These are phyloP conservation scores for Neotropicomus parvogracilis DNA, from an alignment of 1,284 basidiomycete species.

Conservation along the genomic window DNA sequence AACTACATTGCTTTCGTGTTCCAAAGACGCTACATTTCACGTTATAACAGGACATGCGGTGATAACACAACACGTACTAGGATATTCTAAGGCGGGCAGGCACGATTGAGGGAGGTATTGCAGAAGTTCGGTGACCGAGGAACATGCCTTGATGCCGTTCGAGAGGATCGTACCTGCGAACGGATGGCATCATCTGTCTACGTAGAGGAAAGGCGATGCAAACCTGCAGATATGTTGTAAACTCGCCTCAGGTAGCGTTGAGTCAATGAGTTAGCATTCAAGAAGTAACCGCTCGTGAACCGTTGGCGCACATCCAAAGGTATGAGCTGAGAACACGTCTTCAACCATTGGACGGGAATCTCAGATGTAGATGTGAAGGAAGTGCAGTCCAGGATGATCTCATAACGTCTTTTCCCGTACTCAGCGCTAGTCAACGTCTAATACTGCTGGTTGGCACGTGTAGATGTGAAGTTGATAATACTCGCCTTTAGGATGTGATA, in stretches of 20 bases:
- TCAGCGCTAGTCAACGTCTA: slow-evolving; percentile 42
- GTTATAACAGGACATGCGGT: slow-evolving; percentile 7
- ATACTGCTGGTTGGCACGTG: not conserved
- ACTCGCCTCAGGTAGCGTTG: slow-evolving; percentile 73
- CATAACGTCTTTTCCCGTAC: slow-evolving; percentile 54
- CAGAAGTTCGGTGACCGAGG: slow-evolving; percentile 56
- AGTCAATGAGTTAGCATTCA: slow-evolving; percentile 78
- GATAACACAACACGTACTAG: slow-evolving; percentile 42
- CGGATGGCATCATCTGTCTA: not conserved
- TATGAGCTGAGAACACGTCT: slow-evolving; percentile 74
- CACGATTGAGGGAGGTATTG: slow-evolving; percentile 50
- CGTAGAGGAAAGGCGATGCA: slow-evolving; percentile 16
- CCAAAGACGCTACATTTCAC: slow-evolving; percentile 46
- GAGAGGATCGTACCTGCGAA: slow-evolving; percentile 53
- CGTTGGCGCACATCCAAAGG: slow-evolving; percentile 63
- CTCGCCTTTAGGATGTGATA: slow-evolving; percentile 77
- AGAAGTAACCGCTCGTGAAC: slow-evolving; percentile 60
- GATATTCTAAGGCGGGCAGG: slow-evolving; percentile 48
- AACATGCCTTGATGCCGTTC: slow-evolving; percentile 53
- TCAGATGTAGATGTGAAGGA: slow-evolving; percentile 75
- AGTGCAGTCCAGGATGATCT: slow-evolving; percentile 82
- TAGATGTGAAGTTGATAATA: not conserved
- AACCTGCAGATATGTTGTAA: slow-evolving; percentile 73
- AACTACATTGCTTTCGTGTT: slow-evolving; percentile 49
- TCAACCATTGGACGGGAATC: slow-evolving; percentile 79